Evolutionary conservation across 106 monocot species (phyloP), one percentile per base, ranked within the genome.

Genomic region (Acorus calamus): DNA sequence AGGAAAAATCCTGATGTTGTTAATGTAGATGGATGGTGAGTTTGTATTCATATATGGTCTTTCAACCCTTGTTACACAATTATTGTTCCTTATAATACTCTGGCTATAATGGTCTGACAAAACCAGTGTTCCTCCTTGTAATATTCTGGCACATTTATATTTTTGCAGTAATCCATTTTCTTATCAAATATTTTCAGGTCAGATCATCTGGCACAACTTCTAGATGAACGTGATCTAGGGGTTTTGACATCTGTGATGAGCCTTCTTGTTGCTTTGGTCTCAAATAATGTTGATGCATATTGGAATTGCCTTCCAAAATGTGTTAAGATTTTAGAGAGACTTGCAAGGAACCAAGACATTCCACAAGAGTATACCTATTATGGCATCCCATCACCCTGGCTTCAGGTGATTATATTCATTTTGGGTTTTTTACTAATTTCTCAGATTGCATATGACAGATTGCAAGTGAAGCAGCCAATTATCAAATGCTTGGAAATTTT

Each of bases 241-340:
- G 96, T 98, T 70, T 77, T 92, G 71, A 98, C 96, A 64, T 76
- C 91, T 72, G 85, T 83, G 57, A 98, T 88, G 96, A 98, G 96
- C 77, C 91, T 98, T 72, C 77, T 98, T 60, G 91, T 98, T 78
- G 78, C 91, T 66, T 77, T 98, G 63, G 91, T 98, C 57, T 91
- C 96, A 5, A 91, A 83, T 66, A 92, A 85, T 44, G 43, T 68
- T 61, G 96, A 98, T 66, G 91, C 78, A 45, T 98, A 98, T 63
- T 92, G 96, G 96, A 98, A 92, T 71, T 91, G 96, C 72, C 81
- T 98, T 76, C 91, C 96, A 59, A 98, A 98, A 69, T 98, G 91
- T 69, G 87, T 98, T 55, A 91, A 82, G 71, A 85, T 92, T 68
- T 71, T 98, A 60, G 96, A 98, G 65, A 83, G 91, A 44, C 55